A percentile compares a stretch with the other conserved stretches of the same genome.
Evolutionary conservation across 805 yeast genomes (phyloP).

Genomic region (Pichia manshurica): DNA sequence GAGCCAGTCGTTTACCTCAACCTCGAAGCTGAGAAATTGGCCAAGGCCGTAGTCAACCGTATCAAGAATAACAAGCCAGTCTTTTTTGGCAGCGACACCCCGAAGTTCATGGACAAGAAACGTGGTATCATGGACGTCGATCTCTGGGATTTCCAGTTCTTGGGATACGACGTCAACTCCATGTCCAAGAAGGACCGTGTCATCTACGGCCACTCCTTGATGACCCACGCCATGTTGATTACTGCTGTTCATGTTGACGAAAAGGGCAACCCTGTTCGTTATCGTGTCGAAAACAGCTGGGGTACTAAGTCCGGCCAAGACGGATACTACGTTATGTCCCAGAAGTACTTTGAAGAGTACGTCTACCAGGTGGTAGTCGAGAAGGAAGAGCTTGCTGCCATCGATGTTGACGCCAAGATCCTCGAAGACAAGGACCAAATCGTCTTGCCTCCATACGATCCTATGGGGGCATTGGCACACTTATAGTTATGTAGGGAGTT

Average conservation of each 20-base stretch:
- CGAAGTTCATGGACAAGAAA: slow-evolving; percentile 57
- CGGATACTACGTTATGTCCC: slow-evolving; percentile 68
- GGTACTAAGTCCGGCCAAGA: slow-evolving; percentile 62
- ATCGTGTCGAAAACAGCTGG: slow-evolving; percentile 77
- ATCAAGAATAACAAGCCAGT: slow-evolving; percentile 71
- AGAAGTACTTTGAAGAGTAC: slow-evolving; percentile 67
- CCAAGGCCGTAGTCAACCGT: slow-evolving; percentile 59
- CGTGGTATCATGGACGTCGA: slow-evolving; percentile 70
- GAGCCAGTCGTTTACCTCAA: slow-evolving; percentile 67
- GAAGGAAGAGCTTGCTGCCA: slow-evolving; percentile 34
- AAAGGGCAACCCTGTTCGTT: slow-evolving; percentile 54
- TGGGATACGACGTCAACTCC: slow-evolving; percentile 46
- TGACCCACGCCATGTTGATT: slow-evolving; percentile 90
- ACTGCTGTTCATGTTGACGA: slow-evolving; percentile 75
- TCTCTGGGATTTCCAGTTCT: slow-evolving; percentile 58
- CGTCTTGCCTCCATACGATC: slow-evolving; percentile 71
- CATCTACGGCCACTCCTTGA: slow-evolving; percentile 60
- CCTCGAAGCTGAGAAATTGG: slow-evolving; percentile 51
- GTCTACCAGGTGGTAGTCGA: slow-evolving; percentile 68
- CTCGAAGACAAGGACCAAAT: slow-evolving; percentile 42
- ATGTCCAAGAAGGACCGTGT: slow-evolving; percentile 61
- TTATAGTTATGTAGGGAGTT: neutral
- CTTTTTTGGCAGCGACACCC: slow-evolving; percentile 88
- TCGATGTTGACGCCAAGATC: slow-evolving; percentile 18
- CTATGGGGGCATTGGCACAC: slow-evolving; percentile 68